Conservation (phyloP, 306 rosid species). For the Trifolium repens region DNA sequence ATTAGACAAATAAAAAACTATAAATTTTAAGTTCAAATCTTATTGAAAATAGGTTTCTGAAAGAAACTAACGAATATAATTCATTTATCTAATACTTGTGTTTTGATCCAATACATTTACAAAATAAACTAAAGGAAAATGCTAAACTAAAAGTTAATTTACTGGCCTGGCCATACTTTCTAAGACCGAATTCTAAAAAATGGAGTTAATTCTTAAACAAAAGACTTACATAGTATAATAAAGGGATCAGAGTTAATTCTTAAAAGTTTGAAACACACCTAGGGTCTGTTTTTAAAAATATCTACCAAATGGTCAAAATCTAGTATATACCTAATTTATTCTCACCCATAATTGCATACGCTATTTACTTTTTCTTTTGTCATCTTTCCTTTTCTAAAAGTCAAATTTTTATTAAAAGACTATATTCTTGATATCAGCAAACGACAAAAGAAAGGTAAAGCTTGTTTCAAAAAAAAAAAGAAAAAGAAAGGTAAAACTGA, state of each 20-base stretch:
- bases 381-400: neutral
- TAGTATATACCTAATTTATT: neutral
- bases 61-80: too few relatives aligned
- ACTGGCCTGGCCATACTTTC: too few relatives aligned
- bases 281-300: neutral
- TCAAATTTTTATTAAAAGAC: neutral
- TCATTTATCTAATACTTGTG: neutral
- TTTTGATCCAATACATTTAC: neutral
- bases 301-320: neutral
- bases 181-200: neutral
- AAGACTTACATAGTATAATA: neutral
- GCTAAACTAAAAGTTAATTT: neutral
- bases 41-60: too few relatives aligned
- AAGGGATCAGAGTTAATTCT: neutral
- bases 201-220: neutral
- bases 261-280: constrained; percentile 3
- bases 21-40: too few relatives aligned
- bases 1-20: too few relatives aligned
- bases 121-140: neutral
- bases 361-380: constrained; percentile 10
- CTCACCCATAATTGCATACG: constrained; percentile 11
- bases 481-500: neutral
- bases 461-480: too few relatives aligned
- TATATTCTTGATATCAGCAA: neutral
- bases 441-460: neutral